phyloP scores from a whole-genome alignment of 257 asterid species.

The Solanum virginianum region DNA sequence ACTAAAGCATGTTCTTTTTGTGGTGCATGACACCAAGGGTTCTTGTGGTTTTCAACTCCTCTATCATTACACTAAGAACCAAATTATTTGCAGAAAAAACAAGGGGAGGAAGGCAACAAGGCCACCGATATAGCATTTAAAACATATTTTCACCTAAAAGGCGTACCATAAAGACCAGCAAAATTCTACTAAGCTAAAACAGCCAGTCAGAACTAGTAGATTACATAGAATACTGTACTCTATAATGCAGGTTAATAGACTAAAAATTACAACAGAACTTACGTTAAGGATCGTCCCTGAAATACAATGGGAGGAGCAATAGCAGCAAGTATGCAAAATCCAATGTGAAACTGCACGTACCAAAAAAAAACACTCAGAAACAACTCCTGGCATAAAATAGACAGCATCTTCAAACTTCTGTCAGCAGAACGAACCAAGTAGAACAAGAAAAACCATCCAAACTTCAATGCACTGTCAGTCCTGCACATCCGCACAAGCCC shows the following conservation, averaged over 20 bases:
- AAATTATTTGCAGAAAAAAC: background rate
- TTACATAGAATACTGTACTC: background rate
- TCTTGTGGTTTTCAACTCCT: background rate
- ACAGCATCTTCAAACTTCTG: background rate
- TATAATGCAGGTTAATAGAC: background rate
- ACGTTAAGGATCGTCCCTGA: constrained; percentile 85
- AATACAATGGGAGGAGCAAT: constrained; percentile 95
- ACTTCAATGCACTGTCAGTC: constrained; percentile 91
- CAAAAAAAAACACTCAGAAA: background rate
- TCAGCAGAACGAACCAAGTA: constrained; percentile 48
- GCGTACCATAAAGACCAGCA: background rate
- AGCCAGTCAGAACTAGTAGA: background rate
- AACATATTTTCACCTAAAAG: background rate
- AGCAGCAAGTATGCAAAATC: constrained; percentile 91
- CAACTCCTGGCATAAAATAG: background rate
- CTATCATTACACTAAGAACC: background rate
- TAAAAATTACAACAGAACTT: constrained; percentile 11
- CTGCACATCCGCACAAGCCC: constrained; percentile 29
- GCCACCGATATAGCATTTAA: background rate
- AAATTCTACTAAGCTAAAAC: background rate
- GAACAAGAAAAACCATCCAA: constrained; percentile 87
- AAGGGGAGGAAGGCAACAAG: background rate
- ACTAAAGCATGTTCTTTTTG: background rate
- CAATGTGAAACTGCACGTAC: constrained; percentile 74
- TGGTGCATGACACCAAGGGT: background rate